phyloP scores from a whole-genome alignment of 1,284 basidiomycete species.

The Schizophyllum amplum region DNA sequence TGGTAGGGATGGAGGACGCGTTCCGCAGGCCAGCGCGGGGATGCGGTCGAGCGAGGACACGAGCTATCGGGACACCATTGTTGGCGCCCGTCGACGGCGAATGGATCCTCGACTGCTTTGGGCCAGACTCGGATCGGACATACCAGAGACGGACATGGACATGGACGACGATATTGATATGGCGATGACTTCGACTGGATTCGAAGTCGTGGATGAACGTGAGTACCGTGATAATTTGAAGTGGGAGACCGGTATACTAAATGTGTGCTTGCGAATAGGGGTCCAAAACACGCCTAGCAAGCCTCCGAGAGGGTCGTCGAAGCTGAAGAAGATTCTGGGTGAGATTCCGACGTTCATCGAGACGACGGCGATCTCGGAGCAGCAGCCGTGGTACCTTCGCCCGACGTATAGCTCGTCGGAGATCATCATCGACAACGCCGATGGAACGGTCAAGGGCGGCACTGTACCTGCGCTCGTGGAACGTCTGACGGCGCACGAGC shows the following conservation, averaged over 20 bases:
- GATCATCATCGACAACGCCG: slow-evolving; percentile 71
- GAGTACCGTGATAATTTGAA: slow-evolving; percentile 15
- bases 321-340: slow-evolving; percentile 72
- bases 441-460: slow-evolving; percentile 80
- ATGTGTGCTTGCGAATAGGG: slow-evolving; percentile 7
- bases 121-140: slow-evolving; percentile 1
- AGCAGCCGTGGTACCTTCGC: slow-evolving; percentile 78
- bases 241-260: neutral
- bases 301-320: slow-evolving; percentile 36
- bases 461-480: slow-evolving; percentile 84
- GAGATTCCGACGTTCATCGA: slow-evolving; percentile 33
- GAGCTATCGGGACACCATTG: slow-evolving; percentile 7
- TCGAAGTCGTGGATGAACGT: slow-evolving; percentile 28
- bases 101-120: slow-evolving; percentile 9
- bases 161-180: slow-evolving; percentile 21
- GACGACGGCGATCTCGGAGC: slow-evolving; percentile 18
- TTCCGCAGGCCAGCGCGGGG: slow-evolving; percentile 24
- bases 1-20: slow-evolving; percentile 55
- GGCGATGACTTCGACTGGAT: slow-evolving; percentile 18
- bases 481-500: slow-evolving; percentile 85
- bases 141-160: slow-evolving; percentile 19
- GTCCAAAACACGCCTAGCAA: slow-evolving; percentile 13
- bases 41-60: slow-evolving; percentile 4
- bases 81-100: slow-evolving; percentile 3
- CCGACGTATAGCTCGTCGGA: slow-evolving; percentile 76